Evolutionary conservation across 345 rosid species (phyloP).

Genomic region (Gossypioides kirkii): DNA sequence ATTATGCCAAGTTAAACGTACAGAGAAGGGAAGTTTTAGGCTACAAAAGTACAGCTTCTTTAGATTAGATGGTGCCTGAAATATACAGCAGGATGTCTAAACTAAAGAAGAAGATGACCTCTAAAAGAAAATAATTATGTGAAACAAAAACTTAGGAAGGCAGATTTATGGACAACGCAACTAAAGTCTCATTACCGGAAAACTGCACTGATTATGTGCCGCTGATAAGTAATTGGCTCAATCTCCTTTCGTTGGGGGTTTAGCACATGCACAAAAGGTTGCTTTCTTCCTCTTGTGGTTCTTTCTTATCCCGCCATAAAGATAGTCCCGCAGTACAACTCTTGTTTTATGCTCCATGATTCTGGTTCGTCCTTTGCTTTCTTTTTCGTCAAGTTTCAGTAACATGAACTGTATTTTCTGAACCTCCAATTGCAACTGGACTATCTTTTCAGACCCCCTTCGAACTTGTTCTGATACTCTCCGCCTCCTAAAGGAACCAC

Average conservation of each 20-base stretch:
- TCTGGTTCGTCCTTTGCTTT: constrained; percentile 44
- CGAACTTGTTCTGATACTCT: constrained; percentile 70
- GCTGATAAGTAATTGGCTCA: constrained; percentile 24
- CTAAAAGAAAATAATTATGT: constrained; percentile 8
- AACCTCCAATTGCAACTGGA: constrained; percentile 81
- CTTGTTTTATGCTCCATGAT: constrained; percentile 47
- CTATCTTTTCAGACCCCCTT: constrained; percentile 79
- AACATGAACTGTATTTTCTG: constrained; percentile 79
- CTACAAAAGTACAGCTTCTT: constrained; percentile 22
- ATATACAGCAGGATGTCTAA: constrained; percentile 30
- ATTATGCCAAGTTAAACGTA: neutral
- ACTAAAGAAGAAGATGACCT: constrained; percentile 16
- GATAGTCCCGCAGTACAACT: constrained; percentile 71
- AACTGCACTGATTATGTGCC: constrained; percentile 12
- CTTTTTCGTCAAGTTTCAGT: constrained; percentile 62
- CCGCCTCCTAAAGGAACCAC: constrained; percentile 38
- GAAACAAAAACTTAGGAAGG: constrained; percentile 11
- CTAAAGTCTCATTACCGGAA: constrained; percentile 2
- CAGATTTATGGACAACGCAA: constrained; percentile 29
- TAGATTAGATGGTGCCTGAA: constrained; percentile 17
- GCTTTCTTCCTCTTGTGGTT: constrained; percentile 45
- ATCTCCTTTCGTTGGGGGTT: constrained; percentile 58
- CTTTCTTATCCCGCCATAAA: constrained; percentile 55
- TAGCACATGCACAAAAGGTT: constrained; percentile 68
- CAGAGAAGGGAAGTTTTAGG: neutral